Evolutionary conservation across 306 rosid species (phyloP), one percentile per base, ranked within the genome.

Genomic region (Rosa lucieae): DNA sequence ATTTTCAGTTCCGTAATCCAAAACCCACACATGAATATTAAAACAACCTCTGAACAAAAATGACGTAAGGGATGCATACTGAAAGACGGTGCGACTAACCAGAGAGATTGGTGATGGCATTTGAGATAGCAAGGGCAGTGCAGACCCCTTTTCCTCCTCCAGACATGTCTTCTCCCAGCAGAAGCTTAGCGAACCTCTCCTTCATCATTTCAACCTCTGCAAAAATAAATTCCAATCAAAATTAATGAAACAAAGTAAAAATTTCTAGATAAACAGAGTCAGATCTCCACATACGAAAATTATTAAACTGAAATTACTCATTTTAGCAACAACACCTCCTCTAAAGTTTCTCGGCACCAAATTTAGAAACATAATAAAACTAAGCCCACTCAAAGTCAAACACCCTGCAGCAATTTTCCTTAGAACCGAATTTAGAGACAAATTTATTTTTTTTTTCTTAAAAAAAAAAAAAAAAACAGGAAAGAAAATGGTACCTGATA

Each of bases 141-240:
- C 96, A 94, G 20, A 94, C 98, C 37, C 98, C 98, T 80, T 94
- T 94, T n/a, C 98, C 98, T n/a, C 98, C 98, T 67, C 98, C 98
- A 10, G 98, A 94, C 98, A 94, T 92, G 74, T 94, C 98, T 83
- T 94, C 98, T 13, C 98, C 98, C 10, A 94, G 91, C 68, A 94
- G 90, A 48, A 94, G 92, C 80, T 94, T 94, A 3, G 96, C 94
- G 21, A 94, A 94, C 46, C 97, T 87, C 94, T 94, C 98, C 83
- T 92, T 94, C 98, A 94, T 94, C 96, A 94, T 87, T 73, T 90
- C 98, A 52, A 89, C 90, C 83, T 92, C 98, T 94, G 76, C 68
- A 67, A 5, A 59, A 32, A 14, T 9, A 74, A 67, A 40, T n/a
- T 35, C 0, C 4, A 12, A 66, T 18, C 18, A 17, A 32, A 40